Base-by-base conservation (phyloP, 805 yeast genomes). In the Candida parachauliodes region DNA sequence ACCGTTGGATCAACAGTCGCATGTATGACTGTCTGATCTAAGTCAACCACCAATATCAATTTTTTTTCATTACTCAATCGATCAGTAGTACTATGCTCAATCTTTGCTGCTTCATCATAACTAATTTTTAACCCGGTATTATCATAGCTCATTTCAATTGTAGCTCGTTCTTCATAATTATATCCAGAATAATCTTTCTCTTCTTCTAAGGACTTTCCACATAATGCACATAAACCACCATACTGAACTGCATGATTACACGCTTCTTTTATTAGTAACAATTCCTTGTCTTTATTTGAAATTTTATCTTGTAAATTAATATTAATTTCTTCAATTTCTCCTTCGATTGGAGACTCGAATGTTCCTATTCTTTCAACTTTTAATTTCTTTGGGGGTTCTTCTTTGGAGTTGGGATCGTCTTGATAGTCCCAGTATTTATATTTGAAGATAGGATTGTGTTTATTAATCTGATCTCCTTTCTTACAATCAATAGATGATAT, bases 1-100 rank as follows among this genome's bases (percentile, higher is more conserved):
- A 93, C 95, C 0, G 96, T 88, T 0, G 97, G 97, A 57, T 93
- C 98, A 12, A 91, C 97, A 4, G 97, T 91, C 28, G 97, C 96
- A 54, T 93, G 98, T 22, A 93, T 91, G 4, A 93, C 94, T 0
- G 98, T 93, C 59, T 93, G 98, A 64, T 93, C 98, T 45, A 93
- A 71, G 68, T 93, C 98, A 4, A 93, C 98, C 20, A 93, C 98
- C 40, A 93, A 69, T 21, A 93, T 88, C 44, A 93, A 68, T 57
- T 86, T 87, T 42, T 73, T 67, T 37, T 78, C 84, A 11, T 68
- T 57, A 5, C 79, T 60, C 32, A 93, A 68, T 41, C 83, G 68
- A 40, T 69, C 65, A 4, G 87, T 77, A 36, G 88, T 72, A 21
- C 65, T 65, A 43, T 76, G 75, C 54, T 89, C 98, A 34, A 93